These are phyloP conservation scores for Euphorbia pulcherrima DNA, from an alignment of 345 rosid genomes.

Conservation along the genomic window DNA sequence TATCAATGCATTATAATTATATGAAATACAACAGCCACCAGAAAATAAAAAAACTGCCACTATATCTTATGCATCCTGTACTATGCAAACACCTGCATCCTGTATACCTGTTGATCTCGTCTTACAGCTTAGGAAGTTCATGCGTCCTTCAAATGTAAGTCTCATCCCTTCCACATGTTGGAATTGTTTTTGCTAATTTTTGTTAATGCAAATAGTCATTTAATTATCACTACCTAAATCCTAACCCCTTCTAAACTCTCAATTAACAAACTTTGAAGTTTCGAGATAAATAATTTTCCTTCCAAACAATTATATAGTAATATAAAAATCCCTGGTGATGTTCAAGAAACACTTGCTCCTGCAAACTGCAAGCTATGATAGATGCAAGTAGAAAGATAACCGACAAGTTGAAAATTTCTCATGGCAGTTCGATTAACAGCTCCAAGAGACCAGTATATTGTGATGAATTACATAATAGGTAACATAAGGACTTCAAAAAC, in stretches of 20 bases:
- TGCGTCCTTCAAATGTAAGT: neutral
- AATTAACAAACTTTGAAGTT: neutral
- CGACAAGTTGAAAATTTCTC: neutral
- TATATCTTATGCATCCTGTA: constrained; percentile 1
- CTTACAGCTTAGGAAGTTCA: neutral
- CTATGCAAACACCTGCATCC: neutral
- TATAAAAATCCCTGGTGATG: neutral
- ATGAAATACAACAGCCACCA: neutral
- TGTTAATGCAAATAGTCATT: neutral
- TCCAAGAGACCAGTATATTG: neutral
- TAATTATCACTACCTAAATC: neutral
- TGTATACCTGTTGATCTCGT: neutral
- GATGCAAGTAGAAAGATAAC: neutral
- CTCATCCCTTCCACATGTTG: neutral
- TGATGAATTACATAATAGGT: neutral
- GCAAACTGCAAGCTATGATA: neutral
- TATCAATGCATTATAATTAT: neutral
- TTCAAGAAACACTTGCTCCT: neutral
- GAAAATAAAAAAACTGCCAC: neutral
- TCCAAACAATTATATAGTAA: neutral
- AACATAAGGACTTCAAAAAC: neutral
- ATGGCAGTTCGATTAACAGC: neutral
- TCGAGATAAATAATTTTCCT: neutral
- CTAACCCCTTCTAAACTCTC: neutral
- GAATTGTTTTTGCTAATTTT: neutral